phyloP scores from a whole-genome alignment of 768 basidiomycete genomes.

The Boletus vinaceobasis region DNA sequence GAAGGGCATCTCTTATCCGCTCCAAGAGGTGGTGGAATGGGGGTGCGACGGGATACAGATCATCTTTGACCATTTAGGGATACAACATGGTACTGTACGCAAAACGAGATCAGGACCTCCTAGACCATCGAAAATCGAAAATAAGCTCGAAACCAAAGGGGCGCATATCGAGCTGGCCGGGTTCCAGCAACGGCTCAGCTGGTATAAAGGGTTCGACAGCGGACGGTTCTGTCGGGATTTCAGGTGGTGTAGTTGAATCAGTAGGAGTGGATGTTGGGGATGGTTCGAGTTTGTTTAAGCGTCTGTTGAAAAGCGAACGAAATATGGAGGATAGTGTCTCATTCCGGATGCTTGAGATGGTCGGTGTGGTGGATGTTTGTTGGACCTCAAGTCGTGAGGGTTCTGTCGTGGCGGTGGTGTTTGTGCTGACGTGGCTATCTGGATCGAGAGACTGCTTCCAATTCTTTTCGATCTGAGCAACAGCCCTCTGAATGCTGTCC shows the following conservation, averaged over 20 bases:
- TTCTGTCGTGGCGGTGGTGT: slow-evolving; percentile 25
- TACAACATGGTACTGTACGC: slow-evolving; percentile 20
- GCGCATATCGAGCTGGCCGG: slow-evolving; percentile 67
- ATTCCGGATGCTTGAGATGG: slow-evolving; percentile 6
- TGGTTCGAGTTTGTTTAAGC: slow-evolving; percentile 1
- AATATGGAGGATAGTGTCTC: slow-evolving; percentile 23
- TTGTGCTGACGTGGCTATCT: slow-evolving; percentile 17
- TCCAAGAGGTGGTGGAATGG: neutral
- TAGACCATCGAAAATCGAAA: slow-evolving; percentile 71
- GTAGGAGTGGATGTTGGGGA: neutral
- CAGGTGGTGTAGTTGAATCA: neutral
- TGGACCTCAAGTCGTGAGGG: slow-evolving; percentile 17
- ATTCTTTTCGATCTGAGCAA: slow-evolving; percentile 34
- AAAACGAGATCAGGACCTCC: slow-evolving; percentile 12
- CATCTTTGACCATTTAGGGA: slow-evolving; percentile 9
- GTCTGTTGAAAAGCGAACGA: slow-evolving; percentile 23
- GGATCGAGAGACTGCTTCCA: slow-evolving; percentile 28
- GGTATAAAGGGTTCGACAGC: slow-evolving; percentile 11
- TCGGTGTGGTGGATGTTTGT: slow-evolving; percentile 7
- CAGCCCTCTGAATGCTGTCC: slow-evolving; percentile 52
- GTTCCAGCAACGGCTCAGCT: slow-evolving; percentile 24
- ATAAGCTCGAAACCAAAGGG: slow-evolving; percentile 69
- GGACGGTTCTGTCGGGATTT: slow-evolving; percentile 4
- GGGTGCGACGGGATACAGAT: slow-evolving; percentile 10
- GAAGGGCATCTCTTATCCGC: neutral